Evolutionary conservation across 192 early-diverging fungal genomes (phyloP).

Genomic region (Coemansia sp.): DNA sequence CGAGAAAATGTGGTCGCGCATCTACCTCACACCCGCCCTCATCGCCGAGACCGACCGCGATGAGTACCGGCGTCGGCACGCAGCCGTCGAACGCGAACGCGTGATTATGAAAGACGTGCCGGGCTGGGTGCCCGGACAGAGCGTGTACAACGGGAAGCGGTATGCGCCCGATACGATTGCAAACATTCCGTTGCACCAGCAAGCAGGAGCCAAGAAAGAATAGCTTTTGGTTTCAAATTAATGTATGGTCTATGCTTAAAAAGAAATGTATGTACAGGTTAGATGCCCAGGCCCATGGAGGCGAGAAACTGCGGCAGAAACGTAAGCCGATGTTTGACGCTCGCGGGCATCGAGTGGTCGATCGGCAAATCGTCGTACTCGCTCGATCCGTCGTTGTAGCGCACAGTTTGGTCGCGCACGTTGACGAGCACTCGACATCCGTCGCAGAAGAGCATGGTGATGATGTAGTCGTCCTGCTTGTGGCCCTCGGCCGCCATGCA

Average conservation of each 20-base stretch:
- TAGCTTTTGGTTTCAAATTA: background rate
- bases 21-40: constrained; percentile 86
- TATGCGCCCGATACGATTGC: constrained; percentile 62
- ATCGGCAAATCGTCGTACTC: constrained; percentile 34
- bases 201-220: constrained; percentile 34
- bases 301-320: constrained; percentile 38
- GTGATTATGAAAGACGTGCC: constrained; percentile 85
- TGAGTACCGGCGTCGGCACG: constrained; percentile 74
- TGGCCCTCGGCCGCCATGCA: constrained; percentile 35
- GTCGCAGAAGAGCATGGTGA: constrained; percentile 45
- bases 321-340: constrained; percentile 34
- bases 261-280: background rate
- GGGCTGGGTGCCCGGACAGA: constrained; percentile 75
- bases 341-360: constrained; percentile 28
- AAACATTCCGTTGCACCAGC: constrained; percentile 49
- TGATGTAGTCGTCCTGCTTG: constrained; percentile 18
- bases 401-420: constrained; percentile 18
- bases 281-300: constrained; percentile 27
- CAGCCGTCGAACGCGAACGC: constrained; percentile 70
- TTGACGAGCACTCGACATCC: constrained; percentile 47
- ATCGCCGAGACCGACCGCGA: constrained; percentile 95
- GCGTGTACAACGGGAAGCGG: constrained; percentile 87
- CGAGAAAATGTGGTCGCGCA: constrained; percentile 91
- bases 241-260: background rate
- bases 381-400: constrained; percentile 14